Percentiles rank a stretch among this genome's conserved stretches.
Evolutionary conservation across 148 eudicot genomes (phyloP).

Genomic region (Limonium bicolor): DNA sequence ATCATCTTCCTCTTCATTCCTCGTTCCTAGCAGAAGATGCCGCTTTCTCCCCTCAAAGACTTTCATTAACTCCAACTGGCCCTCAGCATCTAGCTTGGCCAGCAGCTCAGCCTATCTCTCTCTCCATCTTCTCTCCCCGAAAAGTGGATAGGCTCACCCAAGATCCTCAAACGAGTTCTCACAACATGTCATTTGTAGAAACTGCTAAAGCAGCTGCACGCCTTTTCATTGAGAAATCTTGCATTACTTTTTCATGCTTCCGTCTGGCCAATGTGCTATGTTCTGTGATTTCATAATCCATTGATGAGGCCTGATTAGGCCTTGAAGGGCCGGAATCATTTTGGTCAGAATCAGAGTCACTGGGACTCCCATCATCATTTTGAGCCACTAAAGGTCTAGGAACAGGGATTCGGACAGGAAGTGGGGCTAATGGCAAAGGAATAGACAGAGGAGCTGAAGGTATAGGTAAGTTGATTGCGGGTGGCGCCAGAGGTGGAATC

Average conservation of each 20-base stretch:
- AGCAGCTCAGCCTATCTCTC: constrained; percentile 72
- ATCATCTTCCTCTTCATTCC: constrained; percentile 40
- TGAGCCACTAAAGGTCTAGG: constrained; percentile 27
- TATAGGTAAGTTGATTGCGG: constrained; percentile 23
- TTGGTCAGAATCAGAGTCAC: constrained; percentile 46
- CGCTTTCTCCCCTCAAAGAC: constrained; percentile 80
- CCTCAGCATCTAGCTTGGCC: constrained; percentile 84
- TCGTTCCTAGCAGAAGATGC: constrained; percentile 26
- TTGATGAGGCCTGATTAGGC: constrained; percentile 16
- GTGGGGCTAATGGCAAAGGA: constrained; percentile 58
- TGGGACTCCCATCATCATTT: constrained; percentile 37
- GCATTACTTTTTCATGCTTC: constrained; percentile 65
- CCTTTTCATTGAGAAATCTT: constrained; percentile 67
- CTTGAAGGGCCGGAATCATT: constrained; percentile 28
- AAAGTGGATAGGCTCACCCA: constrained; percentile 84
- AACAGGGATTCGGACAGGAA: constrained; percentile 45
- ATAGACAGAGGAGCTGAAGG: constrained; percentile 27
- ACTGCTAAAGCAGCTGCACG: constrained; percentile 91
- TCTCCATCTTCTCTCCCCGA: constrained; percentile 96
- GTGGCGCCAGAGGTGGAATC: constrained; percentile 20
- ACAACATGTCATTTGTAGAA: constrained; percentile 86
- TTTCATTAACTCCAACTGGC: constrained; percentile 87
- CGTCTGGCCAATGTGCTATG: constrained; percentile 58
- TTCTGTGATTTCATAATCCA: constrained; percentile 66
- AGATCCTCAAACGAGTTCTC: constrained; percentile 53